A percentile compares a stretch with the other conserved stretches of the same genome.
Conservation (phyloP, 75 land plant genomes). For the Cryptomeria japonica region DNA sequence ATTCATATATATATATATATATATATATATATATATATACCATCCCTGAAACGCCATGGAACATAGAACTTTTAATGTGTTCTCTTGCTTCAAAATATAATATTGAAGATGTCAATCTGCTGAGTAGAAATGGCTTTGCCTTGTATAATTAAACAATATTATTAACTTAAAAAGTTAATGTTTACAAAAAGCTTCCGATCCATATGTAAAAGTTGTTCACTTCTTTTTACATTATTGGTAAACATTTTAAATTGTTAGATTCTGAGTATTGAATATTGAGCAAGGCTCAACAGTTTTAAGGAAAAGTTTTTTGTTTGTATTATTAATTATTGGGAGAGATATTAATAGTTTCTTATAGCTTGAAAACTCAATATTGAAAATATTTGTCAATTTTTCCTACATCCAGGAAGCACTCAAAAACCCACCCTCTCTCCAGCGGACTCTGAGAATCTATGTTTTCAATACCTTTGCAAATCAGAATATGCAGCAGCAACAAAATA, state of each 20-base stretch:
- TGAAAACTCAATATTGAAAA: not conserved
- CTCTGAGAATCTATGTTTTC: slow-evolving; percentile 92
- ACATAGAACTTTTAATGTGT: no score
- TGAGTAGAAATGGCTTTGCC: no score
- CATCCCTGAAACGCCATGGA: no score
- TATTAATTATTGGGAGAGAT: not conserved
- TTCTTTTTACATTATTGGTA: not conserved
- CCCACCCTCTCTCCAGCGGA: slow-evolving; percentile 82
- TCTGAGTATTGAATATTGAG: not conserved
- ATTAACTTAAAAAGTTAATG: no score
- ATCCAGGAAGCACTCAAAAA: slow-evolving; percentile 78
- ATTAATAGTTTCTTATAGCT: not conserved
- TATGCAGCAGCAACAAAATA: slow-evolving; percentile 14
- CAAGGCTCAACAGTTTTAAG: not conserved
- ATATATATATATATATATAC: no score
- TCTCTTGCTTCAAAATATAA: no score
- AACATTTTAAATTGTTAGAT: not conserved
- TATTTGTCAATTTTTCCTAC: not conserved
- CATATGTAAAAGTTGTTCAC: no score
- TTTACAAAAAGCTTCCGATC: no score
- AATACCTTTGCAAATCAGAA: slow-evolving; percentile 90
- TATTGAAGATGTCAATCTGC: no score
- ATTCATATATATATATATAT: no score
- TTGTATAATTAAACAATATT: no score
- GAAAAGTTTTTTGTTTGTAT: no score